phyloP scores from a whole-genome alignment of 2,329 filamentous ascomycete genomes.

The Epichloe baconii region DNA sequence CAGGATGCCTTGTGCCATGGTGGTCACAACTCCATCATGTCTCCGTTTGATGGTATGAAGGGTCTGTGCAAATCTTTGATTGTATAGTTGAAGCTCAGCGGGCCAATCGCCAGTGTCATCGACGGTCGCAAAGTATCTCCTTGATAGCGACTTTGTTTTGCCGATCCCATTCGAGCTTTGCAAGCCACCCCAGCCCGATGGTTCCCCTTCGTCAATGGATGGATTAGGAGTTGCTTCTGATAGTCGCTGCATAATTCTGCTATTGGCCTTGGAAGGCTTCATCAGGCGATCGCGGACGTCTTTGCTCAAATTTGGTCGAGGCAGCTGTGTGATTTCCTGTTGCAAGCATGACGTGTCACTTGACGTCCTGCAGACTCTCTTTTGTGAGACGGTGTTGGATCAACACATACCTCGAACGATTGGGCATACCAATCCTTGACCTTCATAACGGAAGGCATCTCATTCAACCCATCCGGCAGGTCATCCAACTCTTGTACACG shows the following conservation, averaged over 20 bases:
- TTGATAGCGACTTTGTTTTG: constrained; percentile 35
- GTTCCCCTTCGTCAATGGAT: constrained; percentile 74
- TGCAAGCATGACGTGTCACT: constrained; percentile 2
- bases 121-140: constrained; percentile 75
- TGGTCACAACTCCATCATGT: constrained; percentile 95
- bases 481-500: constrained; percentile 88
- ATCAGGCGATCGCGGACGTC: constrained; percentile 72
- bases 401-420: constrained; percentile 78
- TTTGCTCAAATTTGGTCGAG: constrained; percentile 60
- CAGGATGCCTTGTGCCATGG: constrained; percentile 92
- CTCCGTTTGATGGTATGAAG: constrained; percentile 89
- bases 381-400: neutral
- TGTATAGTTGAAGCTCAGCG: constrained; percentile 87
- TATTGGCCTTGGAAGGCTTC: constrained; percentile 43
- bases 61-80: constrained; percentile 76
- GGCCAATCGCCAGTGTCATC: constrained; percentile 87
- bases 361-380: neutral
- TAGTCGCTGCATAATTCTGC: constrained; percentile 56
- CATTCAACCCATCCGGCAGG: constrained; percentile 87
- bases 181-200: constrained; percentile 43
- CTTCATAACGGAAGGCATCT: constrained; percentile 92
- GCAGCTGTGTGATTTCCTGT: constrained; percentile 82
- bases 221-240: constrained; percentile 82
- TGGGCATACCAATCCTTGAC: constrained; percentile 99
- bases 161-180: constrained; percentile 32